phyloP scores from a whole-genome alignment of 2,329 filamentous ascomycete species.

The Stagonosporopsis cucurbitacearum region DNA sequence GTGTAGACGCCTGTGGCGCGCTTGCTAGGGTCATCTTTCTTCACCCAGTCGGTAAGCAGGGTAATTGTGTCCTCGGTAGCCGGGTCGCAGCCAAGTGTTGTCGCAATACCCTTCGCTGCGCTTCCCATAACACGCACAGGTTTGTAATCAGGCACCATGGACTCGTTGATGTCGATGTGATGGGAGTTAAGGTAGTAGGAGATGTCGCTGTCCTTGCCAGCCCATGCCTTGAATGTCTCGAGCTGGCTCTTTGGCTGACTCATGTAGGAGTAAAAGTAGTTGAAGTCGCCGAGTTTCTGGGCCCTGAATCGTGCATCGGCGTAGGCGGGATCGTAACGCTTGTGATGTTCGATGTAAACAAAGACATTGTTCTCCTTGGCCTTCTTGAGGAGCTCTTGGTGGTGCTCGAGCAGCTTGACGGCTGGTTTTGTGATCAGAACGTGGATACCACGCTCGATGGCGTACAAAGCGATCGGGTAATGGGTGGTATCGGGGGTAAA shows the following conservation, averaged over 20 bases:
- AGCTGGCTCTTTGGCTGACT: slow-evolving; percentile 78
- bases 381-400: slow-evolving; percentile 75
- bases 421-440: slow-evolving; percentile 95
- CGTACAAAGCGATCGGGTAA: slow-evolving; percentile 89
- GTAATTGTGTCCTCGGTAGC: slow-evolving; percentile 94
- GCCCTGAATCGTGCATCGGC: slow-evolving; percentile 83
- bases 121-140: slow-evolving; percentile 81
- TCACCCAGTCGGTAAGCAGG: slow-evolving; percentile 85
- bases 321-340: slow-evolving; percentile 93
- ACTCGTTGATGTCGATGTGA: slow-evolving; percentile 91
- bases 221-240: slow-evolving; percentile 95
- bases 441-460: slow-evolving; percentile 85
- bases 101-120: slow-evolving; percentile 79
- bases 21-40: slow-evolving; percentile 71
- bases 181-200: slow-evolving; percentile 96
- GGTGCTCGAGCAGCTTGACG: slow-evolving; percentile 81
- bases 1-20: slow-evolving; percentile 89
- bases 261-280: slow-evolving; percentile 99
- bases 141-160: slow-evolving; percentile 82
- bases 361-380: slow-evolving; percentile 79
- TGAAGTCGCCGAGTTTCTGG: slow-evolving; percentile 84
- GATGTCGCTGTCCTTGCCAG: slow-evolving; percentile 89
- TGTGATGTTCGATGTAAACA: slow-evolving; percentile 95
- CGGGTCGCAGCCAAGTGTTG: slow-evolving; percentile 76
- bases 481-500: slow-evolving; percentile 95